Conservation (phyloP, 2,329 filamentous ascomycete genomes). For the Ophiocordyceps camponoti-saundersi region DNA sequence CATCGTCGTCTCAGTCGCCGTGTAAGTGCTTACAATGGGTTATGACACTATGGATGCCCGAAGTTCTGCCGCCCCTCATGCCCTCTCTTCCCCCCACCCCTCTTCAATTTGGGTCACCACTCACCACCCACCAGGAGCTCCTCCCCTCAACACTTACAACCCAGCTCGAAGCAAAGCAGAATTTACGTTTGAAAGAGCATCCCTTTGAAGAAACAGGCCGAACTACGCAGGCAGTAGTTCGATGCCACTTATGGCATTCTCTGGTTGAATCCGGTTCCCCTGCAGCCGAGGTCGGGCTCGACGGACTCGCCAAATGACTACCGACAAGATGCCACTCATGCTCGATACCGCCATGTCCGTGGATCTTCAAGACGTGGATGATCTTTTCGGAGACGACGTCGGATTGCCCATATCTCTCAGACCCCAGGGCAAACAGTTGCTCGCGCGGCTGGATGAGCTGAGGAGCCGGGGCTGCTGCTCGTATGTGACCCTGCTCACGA, state of each 20-base stretch:
- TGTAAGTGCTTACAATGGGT: too few species aligned
- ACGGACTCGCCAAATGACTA: constrained; percentile 11
- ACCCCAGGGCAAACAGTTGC: constrained; percentile 39
- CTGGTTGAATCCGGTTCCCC: neutral
- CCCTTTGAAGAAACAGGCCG: neutral
- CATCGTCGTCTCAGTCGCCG: too few species aligned
- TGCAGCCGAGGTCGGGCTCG: neutral
- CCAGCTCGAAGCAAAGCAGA: neutral
- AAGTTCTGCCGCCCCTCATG: neutral
- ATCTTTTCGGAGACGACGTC: constrained; percentile 59
- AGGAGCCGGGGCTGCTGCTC: constrained; percentile 63
- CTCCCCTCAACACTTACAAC: neutral
- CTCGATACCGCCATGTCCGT: constrained; percentile 26
- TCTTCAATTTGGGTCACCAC: neutral
- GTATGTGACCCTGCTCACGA: constrained; percentile 31
- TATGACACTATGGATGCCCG: neutral
- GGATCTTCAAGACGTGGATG: constrained; percentile 46
- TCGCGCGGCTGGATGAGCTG: constrained; percentile 60
- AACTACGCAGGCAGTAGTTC: neutral
- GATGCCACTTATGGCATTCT: neutral
- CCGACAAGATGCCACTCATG: constrained; percentile 25
- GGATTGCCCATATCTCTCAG: constrained; percentile 35
- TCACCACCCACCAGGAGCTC: neutral
- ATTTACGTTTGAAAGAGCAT: neutral
- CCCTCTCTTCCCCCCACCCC: neutral